phyloP scores from a whole-genome alignment of 306 rosid species.

The Malus sylvestris region DNA sequence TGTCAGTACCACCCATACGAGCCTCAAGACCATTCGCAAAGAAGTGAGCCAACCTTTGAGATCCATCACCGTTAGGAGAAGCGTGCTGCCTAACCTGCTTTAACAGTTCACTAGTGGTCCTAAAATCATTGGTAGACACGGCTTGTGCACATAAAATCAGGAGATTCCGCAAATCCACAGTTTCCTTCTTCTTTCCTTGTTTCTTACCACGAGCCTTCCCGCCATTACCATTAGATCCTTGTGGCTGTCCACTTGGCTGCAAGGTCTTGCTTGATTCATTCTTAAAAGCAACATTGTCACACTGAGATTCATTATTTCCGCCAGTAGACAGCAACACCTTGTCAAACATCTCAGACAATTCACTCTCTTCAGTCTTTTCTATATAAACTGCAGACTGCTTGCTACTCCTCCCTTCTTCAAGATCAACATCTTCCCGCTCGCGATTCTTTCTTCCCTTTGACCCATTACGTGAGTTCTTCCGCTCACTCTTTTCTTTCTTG shows the following conservation, averaged over 20 bases:
- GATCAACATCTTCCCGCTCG: constrained; percentile 19
- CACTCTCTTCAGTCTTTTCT: constrained; percentile 23
- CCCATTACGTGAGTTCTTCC: constrained; percentile 28
- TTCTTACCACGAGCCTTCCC: constrained; percentile 19
- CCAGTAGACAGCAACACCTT: constrained; percentile 23
- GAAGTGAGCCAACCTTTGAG: constrained; percentile 33
- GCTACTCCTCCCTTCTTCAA: constrained; percentile 32
- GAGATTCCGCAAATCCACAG: constrained; percentile 29
- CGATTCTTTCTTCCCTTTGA: constrained; percentile 37
- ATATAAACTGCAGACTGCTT: constrained; percentile 36
- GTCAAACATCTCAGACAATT: constrained; percentile 29
- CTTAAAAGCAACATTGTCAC: constrained; percentile 5
- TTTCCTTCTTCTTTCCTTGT: constrained; percentile 18
- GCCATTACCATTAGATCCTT: constrained; percentile 8
- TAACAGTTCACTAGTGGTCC: constrained; percentile 18
- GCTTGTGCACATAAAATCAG: constrained; percentile 36
- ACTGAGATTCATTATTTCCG: not conserved
- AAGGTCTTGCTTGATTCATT: constrained; percentile 12
- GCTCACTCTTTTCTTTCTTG: constrained; percentile 24
- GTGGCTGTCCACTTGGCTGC: constrained; percentile 11
- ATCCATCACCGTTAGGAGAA: constrained; percentile 29
- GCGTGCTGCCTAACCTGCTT: constrained; percentile 35
- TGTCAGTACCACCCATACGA: constrained; percentile 27
- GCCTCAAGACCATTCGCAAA: constrained; percentile 37
- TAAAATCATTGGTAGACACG: constrained; percentile 19